Percentiles rank a stretch among this genome's conserved stretches.
Evolutionary conservation across 169 alveolate genomes (phyloP).

Genomic region (Eimeria tenella): DNA sequence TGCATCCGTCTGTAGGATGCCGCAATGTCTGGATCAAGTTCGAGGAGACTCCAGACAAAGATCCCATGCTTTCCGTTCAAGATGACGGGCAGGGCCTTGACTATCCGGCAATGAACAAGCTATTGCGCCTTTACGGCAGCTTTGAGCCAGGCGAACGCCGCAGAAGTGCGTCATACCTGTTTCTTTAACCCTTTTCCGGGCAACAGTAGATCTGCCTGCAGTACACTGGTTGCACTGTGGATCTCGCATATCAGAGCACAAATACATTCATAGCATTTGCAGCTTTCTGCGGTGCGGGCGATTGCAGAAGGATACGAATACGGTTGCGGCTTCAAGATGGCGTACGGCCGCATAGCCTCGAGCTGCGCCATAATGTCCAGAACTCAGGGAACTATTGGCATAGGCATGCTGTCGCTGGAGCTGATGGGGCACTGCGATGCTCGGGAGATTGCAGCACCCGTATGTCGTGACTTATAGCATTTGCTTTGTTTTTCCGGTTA

Average conservation of each 20-base stretch:
- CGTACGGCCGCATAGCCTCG: conserved; percentile 90
- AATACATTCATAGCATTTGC: too few species aligned
- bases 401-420: conserved; percentile 91
- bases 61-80: conserved; percentile 76
- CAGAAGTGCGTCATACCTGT: conserved; percentile 53
- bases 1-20: conserved; percentile 78
- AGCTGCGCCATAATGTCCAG: conserved; percentile 93
- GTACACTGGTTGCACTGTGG: too few species aligned
- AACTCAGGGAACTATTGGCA: conserved; percentile 90
- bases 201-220: neutral
- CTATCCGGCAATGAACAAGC: conserved; percentile 80
- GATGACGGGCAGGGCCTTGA: conserved; percentile 79
- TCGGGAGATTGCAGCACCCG: conserved; percentile 79
- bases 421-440: conserved; percentile 83
- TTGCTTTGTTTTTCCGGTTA: neutral
- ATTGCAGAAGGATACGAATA: conserved; percentile 83
- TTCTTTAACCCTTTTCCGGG: neutral
- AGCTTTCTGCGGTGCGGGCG: neutral
- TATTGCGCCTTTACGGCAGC: conserved; percentile 77
- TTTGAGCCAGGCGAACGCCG: conserved; percentile 79
- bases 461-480: neutral
- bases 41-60: conserved; percentile 79
- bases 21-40: conserved; percentile 69
- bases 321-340: conserved; percentile 93
- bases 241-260: too few species aligned